These are phyloP conservation scores for Fraxinus anomala DNA, from an alignment of 257 asterid genomes.

Conservation along the genomic window DNA sequence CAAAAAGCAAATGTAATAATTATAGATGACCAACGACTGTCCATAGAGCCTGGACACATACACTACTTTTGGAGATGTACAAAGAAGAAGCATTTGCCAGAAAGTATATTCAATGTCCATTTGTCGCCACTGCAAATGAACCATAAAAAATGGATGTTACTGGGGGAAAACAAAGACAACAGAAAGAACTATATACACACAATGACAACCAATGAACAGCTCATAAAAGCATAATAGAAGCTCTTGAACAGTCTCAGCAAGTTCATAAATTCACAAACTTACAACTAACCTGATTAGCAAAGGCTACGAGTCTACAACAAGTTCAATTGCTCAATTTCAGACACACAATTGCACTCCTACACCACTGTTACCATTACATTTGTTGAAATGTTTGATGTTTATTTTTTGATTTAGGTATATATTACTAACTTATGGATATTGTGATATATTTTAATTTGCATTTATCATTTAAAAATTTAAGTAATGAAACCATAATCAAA, in stretches of 20 bases:
- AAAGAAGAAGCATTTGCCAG: conserved; percentile 99
- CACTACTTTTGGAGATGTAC: conserved; percentile 98
- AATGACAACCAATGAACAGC: background rate
- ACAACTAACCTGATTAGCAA: background rate
- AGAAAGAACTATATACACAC: background rate
- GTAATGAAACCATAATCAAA: no score
- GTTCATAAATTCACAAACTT: conserved; percentile 9
- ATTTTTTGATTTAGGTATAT: no score
- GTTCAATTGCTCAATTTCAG: background rate
- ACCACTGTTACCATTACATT: no score
- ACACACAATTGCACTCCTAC: no score
- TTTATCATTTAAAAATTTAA: no score
- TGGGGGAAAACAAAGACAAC: background rate
- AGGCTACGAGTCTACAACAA: background rate
- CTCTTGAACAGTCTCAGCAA: conserved; percentile 20
- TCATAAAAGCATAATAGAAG: background rate
- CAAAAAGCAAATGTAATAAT: conserved; percentile 18
- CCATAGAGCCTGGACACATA: conserved; percentile 50
- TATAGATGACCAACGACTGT: conserved; percentile 20
- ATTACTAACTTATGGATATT: no score
- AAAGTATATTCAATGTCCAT: conserved; percentile 57
- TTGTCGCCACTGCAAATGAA: conserved; percentile 33
- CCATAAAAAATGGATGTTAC: conserved; percentile 32
- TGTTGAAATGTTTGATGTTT: no score
- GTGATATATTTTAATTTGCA: no score